phyloP scores from a whole-genome alignment of 139 green algal species.

The Picochlorum sp. region DNA sequence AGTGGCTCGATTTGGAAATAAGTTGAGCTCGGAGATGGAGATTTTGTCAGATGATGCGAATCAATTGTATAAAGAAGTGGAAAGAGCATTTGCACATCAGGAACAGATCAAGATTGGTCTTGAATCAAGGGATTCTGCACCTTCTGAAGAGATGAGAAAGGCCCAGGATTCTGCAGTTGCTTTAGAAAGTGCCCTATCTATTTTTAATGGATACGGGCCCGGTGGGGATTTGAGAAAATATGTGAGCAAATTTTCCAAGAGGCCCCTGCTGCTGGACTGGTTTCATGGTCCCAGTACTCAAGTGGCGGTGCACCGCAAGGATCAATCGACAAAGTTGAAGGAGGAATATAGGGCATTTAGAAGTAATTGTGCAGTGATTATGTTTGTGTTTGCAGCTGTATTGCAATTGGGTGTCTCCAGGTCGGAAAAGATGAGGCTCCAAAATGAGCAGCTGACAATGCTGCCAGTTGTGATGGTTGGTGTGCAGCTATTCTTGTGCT shows the following conservation, averaged over 20 bases:
- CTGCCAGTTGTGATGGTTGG: constrained; percentile 59
- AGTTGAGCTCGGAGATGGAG: constrained; percentile 52
- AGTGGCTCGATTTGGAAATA: constrained; percentile 48
- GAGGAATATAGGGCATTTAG: constrained; percentile 89
- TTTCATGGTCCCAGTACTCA: constrained; percentile 51
- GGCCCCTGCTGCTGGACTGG: constrained; percentile 47
- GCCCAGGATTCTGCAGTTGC: constrained; percentile 4
- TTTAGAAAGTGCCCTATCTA: constrained; percentile 31
- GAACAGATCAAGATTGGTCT: too few relatives aligned
- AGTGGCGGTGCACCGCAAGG: constrained; percentile 40
- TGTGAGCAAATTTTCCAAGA: constrained; percentile 21
- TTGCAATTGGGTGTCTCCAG: constrained; percentile 42
- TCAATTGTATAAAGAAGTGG: neutral
- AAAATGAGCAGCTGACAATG: constrained; percentile 34
- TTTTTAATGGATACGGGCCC: constrained; percentile 49
- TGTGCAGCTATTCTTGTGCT: constrained; percentile 78
- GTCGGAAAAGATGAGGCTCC: constrained; percentile 22
- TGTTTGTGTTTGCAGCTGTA: constrained; percentile 28
- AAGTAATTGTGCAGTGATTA: constrained; percentile 40
- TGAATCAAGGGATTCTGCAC: too few relatives aligned
- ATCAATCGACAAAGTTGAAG: constrained; percentile 52
- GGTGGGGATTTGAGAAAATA: constrained; percentile 66
- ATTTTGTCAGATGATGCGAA: constrained; percentile 59
- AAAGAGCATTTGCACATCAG: neutral
- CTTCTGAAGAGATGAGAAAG: too few relatives aligned